A percentile compares a stretch with the other conserved stretches of the same genome.
Evolutionary conservation across 108 stramenopile species (phyloP).

Genomic region (Skeletonema tropicum): DNA sequence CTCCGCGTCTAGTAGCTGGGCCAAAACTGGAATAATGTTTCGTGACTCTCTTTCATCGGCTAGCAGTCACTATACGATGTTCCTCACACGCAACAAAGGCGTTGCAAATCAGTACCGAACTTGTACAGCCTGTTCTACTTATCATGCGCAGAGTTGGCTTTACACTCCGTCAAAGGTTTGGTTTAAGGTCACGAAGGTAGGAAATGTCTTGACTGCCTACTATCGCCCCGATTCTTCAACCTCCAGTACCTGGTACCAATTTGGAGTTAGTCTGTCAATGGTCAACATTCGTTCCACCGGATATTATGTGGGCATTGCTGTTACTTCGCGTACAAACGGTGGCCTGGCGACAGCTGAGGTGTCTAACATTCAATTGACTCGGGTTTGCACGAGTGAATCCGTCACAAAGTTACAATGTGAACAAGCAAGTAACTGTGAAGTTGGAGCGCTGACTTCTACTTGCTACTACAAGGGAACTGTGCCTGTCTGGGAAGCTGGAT

Average conservation of each 20-base stretch:
- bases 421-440: neutral
- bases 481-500: neutral
- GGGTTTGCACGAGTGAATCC: neutral
- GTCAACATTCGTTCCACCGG: constrained; percentile 20
- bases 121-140: constrained; percentile 12
- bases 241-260: constrained; percentile 32
- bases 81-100: constrained; percentile 7
- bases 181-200: constrained; percentile 37
- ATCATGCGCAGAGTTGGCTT: constrained; percentile 1
- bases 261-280: constrained; percentile 28
- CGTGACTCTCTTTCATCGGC: constrained; percentile 9
- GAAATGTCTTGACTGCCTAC: constrained; percentile 31
- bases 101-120: constrained; percentile 29
- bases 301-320: constrained; percentile 18
- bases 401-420: neutral
- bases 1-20: constrained; percentile 10
- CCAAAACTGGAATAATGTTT: constrained; percentile 44
- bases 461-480: constrained; percentile 4
- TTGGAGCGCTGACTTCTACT: neutral
- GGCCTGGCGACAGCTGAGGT: neutral
- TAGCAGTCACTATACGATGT: constrained; percentile 11
- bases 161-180: constrained; percentile 14
- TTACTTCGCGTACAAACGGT: neutral
- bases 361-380: constrained; percentile 5
- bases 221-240: constrained; percentile 15